Conservation (phyloP, 371 early-diverging fungal genomes). For the Lichtheimia hyalospora region DNA sequence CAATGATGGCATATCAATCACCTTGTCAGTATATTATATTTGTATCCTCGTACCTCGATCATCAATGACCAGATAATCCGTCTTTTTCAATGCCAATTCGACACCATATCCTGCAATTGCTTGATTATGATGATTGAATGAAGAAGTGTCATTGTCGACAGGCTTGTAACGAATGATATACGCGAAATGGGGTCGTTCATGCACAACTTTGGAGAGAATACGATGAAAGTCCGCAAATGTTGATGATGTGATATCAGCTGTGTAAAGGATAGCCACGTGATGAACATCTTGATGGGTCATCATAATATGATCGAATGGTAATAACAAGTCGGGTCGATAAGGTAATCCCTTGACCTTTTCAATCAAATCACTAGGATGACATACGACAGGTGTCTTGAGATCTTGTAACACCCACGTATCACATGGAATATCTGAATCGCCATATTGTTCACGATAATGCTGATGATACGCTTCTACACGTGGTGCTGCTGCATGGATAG, state of each 20-base stretch:
- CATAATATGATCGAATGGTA: slow-evolving; percentile 42
- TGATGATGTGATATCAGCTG: slow-evolving; percentile 39
- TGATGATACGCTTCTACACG: slow-evolving; percentile 80
- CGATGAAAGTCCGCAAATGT: slow-evolving; percentile 42
- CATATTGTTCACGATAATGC: slow-evolving; percentile 62
- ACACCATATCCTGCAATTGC: slow-evolving; percentile 88
- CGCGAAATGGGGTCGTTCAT: slow-evolving; percentile 19
- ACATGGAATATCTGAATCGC: slow-evolving; percentile 48
- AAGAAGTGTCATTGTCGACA: slow-evolving; percentile 4
- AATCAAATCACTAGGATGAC: slow-evolving; percentile 48
- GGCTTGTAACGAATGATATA: slow-evolving; percentile 62
- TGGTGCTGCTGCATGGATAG: slow-evolving; percentile 74
- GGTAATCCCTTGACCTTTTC: slow-evolving; percentile 12
- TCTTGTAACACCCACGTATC: slow-evolving; percentile 35
- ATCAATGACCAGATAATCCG: slow-evolving; percentile 93
- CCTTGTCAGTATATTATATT: neutral
- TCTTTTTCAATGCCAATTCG: slow-evolving; percentile 88
- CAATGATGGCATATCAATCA: neutral
- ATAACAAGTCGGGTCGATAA: slow-evolving; percentile 24
- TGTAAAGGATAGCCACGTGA: slow-evolving; percentile 48
- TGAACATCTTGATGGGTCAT: slow-evolving; percentile 2
- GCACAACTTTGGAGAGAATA: slow-evolving; percentile 28
- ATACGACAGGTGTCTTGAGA: slow-evolving; percentile 55
- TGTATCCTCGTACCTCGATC: slow-evolving; percentile 63
- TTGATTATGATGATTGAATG: slow-evolving; percentile 16